Evolutionary conservation across 1,284 basidiomycete species (phyloP).

Genomic region (Austroboletus niveus): DNA sequence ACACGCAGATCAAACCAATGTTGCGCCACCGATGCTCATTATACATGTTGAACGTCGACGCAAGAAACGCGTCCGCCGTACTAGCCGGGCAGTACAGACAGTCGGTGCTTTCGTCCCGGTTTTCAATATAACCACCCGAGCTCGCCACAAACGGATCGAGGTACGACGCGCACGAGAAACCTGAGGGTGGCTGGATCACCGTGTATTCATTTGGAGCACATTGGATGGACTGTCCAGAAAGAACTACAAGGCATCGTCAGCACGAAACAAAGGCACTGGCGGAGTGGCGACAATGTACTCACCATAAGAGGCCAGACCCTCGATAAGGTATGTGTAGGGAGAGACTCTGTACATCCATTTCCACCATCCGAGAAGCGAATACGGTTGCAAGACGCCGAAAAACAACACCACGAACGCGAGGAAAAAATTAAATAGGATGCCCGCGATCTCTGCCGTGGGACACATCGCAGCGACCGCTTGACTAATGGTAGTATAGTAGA

Average conservation of each 20-base stretch:
- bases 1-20: slow-evolving; percentile 46
- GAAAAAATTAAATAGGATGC: too few species aligned
- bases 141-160: slow-evolving; percentile 61
- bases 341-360: slow-evolving; percentile 80
- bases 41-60: slow-evolving; percentile 44
- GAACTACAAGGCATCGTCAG: slow-evolving; percentile 6
- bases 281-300: neutral
- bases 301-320: slow-evolving; percentile 55
- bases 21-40: slow-evolving; percentile 52
- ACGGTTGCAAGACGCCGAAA: too few species aligned
- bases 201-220: slow-evolving; percentile 68
- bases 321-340: slow-evolving; percentile 73
- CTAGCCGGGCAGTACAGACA: slow-evolving; percentile 43
- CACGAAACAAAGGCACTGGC: too few species aligned
- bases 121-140: slow-evolving; percentile 77
- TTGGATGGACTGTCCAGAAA: slow-evolving; percentile 59
- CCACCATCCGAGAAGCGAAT: slow-evolving; percentile 34
- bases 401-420: too few species aligned
- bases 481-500: too few species aligned
- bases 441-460: too few species aligned
- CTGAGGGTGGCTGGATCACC: slow-evolving; percentile 65
- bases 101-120: slow-evolving; percentile 51
- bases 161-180: slow-evolving; percentile 71
- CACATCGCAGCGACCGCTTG: too few species aligned
- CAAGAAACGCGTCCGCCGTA: slow-evolving; percentile 47